Evolutionary conservation across 202 grass and related monocot genomes (phyloP).

Genomic region (Setaria viridis): DNA sequence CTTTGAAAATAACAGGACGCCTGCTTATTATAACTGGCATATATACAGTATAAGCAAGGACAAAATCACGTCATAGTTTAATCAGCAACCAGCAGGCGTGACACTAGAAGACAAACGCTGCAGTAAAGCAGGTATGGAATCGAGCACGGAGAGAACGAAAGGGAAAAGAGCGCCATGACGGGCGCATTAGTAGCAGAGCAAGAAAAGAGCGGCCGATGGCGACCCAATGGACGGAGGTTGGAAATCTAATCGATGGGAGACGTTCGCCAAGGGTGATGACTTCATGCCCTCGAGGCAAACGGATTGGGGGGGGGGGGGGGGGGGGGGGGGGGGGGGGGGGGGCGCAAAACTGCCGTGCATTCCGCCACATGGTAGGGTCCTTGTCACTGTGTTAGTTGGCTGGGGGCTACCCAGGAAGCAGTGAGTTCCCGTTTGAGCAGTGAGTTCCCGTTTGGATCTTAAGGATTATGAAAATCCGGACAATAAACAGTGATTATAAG

Average conservation of each 20-base stretch:
- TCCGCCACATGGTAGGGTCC: not conserved
- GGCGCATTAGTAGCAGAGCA: not conserved
- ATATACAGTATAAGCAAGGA: not conserved
- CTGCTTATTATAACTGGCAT: not conserved
- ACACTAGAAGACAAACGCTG: conserved; percentile 25
- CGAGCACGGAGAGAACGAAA: conserved; percentile 9
- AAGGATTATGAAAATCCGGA: too few relatives aligned
- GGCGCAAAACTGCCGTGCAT: not conserved
- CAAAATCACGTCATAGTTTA: conserved; percentile 19
- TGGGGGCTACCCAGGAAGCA: not conserved
- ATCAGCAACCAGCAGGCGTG: conserved; percentile 34
- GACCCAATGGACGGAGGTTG: not conserved
- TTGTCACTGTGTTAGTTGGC: not conserved
- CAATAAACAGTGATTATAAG: too few relatives aligned
- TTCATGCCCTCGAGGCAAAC: not conserved
- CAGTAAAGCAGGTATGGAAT: conserved; percentile 27
- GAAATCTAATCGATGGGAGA: conserved; percentile 8
- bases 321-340: too few relatives aligned
- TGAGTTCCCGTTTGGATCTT: too few relatives aligned
- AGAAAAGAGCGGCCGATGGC: conserved; percentile 1
- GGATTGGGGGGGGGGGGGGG: too few relatives aligned
- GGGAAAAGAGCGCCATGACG: conserved; percentile 26
- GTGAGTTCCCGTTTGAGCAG: too few relatives aligned
- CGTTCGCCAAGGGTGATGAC: not conserved
- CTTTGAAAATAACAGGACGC: not conserved